A percentile compares a stretch with the other conserved stretches of the same genome.
Conservation (phyloP, 805 yeast species). For the Torulaspora microellipsoides region DNA sequence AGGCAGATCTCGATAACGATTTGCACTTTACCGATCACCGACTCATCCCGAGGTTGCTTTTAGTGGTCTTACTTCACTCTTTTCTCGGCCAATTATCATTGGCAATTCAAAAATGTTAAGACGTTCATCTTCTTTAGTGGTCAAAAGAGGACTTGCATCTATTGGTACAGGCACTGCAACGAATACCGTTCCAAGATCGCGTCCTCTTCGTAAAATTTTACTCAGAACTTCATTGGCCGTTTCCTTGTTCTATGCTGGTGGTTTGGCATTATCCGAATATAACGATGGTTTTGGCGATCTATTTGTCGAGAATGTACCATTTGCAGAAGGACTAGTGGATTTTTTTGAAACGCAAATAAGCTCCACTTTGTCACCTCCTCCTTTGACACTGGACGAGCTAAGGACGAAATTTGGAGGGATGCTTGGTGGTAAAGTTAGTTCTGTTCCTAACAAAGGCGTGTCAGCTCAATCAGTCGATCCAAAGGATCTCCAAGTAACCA, state of each 20-base stretch:
- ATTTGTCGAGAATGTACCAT: constrained; percentile 61
- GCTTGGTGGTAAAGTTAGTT: constrained; percentile 20
- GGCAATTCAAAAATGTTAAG: constrained; percentile 6
- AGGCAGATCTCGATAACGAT: too few species aligned
- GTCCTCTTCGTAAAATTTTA: constrained; percentile 33
- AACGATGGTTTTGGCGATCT: constrained; percentile 54
- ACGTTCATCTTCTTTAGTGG: constrained; percentile 4
- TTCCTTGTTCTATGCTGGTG: constrained; percentile 49
- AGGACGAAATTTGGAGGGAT: constrained; percentile 24
- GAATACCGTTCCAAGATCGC: constrained; percentile 11
- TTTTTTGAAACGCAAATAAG: constrained; percentile 40
- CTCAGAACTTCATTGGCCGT: constrained; percentile 32
- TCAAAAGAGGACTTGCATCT: constrained; percentile 14
- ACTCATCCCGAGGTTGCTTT: too few species aligned
- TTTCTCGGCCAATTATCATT: too few species aligned
- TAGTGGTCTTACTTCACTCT: too few species aligned
- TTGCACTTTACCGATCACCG: too few species aligned
- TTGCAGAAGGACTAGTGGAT: constrained; percentile 52
- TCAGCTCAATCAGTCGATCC: constrained; percentile 5
- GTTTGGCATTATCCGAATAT: constrained; percentile 52
- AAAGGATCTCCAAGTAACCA: background rate
- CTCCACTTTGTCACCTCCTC: constrained; percentile 15
- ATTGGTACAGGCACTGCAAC: constrained; percentile 15
- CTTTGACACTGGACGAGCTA: constrained; percentile 22
- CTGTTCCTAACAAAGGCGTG: constrained; percentile 18